phyloP scores from a whole-genome alignment of 148 eudicot species.

The Pouteria glomerata region DNA sequence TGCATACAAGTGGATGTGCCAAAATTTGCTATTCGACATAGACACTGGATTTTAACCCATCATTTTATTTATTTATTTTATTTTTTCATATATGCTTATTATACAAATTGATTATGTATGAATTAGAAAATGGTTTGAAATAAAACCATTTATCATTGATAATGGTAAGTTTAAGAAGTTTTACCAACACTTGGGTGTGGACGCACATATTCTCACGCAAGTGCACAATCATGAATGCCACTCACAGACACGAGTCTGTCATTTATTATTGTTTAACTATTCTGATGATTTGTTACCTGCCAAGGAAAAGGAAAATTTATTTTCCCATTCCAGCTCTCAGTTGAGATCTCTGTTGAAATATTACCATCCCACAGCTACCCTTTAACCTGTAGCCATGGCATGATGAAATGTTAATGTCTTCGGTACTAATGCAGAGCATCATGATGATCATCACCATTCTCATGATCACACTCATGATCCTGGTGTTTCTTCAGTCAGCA shows the following conservation, averaged over 20 bases:
- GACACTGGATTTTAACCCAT: neutral
- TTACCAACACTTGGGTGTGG: too few relatives aligned
- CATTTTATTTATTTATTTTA: neutral
- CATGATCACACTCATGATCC: slow-evolving; percentile 98
- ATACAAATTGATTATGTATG: too few relatives aligned
- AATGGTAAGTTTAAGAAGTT: too few relatives aligned
- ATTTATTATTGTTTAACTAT: too few relatives aligned
- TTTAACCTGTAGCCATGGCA: neutral
- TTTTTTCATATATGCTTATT: neutral
- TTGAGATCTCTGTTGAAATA: neutral
- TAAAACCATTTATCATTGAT: too few relatives aligned
- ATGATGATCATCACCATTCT: slow-evolving; percentile 71
- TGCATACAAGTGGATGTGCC: neutral
- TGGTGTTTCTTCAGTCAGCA: slow-evolving; percentile 96
- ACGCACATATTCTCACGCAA: too few relatives aligned
- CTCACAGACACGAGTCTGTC: too few relatives aligned
- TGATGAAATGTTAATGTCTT: neutral
- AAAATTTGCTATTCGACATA: neutral
- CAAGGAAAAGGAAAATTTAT: neutral
- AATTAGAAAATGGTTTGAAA: too few relatives aligned
- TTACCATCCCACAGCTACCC: neutral
- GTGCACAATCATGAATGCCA: too few relatives aligned
- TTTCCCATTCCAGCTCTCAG: neutral
- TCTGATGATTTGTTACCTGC: neutral
- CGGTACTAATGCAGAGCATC: slow-evolving; percentile 55